These are phyloP conservation scores for Platanthera guangdongensis DNA, from an alignment of 106 monocot species.

Conservation along the genomic window DNA sequence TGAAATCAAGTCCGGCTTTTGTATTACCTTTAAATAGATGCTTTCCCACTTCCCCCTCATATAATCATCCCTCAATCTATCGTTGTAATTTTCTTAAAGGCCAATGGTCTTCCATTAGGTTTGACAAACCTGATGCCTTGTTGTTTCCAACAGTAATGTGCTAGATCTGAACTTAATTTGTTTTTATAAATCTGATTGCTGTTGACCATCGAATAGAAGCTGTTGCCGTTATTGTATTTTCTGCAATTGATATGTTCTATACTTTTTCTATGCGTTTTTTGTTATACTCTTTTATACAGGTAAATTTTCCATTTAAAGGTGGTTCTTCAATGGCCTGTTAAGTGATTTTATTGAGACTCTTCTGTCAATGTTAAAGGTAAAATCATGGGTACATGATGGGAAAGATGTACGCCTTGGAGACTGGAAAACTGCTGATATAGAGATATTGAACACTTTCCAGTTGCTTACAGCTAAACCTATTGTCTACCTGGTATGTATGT, in stretches of 20 bases:
- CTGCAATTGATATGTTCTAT: background rate
- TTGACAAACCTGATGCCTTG: background rate
- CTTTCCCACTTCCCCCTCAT: background rate
- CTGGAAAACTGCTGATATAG: slow-evolving; percentile 96
- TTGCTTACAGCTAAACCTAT: slow-evolving; percentile 90
- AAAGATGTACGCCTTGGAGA: slow-evolving; percentile 97
- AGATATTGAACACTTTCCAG: slow-evolving; percentile 90
- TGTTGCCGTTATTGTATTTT: background rate
- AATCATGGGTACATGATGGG: slow-evolving; percentile 68
- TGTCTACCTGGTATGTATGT: slow-evolving; percentile 73
- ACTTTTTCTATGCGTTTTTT: background rate
- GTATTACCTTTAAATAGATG: background rate
- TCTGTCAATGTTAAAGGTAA: slow-evolving; percentile 36
- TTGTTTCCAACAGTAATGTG: background rate
- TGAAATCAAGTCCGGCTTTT: background rate
- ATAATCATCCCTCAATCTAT: background rate
- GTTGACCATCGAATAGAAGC: background rate
- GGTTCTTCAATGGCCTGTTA: background rate
- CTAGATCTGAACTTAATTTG: background rate
- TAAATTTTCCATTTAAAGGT: background rate
- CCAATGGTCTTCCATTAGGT: background rate
- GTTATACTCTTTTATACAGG: slow-evolving; percentile 1
- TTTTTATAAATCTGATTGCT: background rate
- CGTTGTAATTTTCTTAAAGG: background rate
- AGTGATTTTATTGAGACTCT: background rate